Evolutionary conservation across 306 rosid genomes (phyloP), one percentile per base, ranked within the genome.

Genomic region (Quercus robur): DNA sequence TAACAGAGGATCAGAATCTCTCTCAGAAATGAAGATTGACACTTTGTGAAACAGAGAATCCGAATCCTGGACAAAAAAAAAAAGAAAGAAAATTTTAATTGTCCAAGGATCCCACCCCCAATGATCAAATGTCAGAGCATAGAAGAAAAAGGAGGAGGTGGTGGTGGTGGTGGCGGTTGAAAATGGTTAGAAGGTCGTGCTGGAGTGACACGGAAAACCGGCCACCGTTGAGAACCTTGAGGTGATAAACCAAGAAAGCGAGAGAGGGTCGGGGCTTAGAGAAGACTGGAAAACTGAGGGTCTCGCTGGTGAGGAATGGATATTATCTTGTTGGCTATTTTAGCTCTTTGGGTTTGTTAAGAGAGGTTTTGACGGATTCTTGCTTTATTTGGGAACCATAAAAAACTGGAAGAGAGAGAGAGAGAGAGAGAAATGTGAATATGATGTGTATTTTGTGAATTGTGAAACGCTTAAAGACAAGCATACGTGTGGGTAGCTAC

Each of bases 401-500:
- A 5, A 55, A 14, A 15, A 6, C 18, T 35, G 68, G 25, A 5
- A 31, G n/a, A 28, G n/a, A 64, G 9, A 19, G 44, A 69, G 70
- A 59, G 70, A 75, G 56, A 6, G 44, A 14, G 6, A 33, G 38
- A 31, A 7, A 38, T 38, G 46, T 38, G 44, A 13, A 51, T 3
- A 23, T 21, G 15, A 38, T 46, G 26, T 44, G 18, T 46, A 54
- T 9, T 55, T 55, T 25, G 33, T 28, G 46, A 41, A 41, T 41
- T 41, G 46, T 41, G 73, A 49, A 30, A 33, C 78, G 38, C 73
- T 64, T 14, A 17, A 20, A 18, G 78, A 74, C 75, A 66, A 80
- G 57, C 9, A 66, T 35, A 74, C 78, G 83, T 80, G 83, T 33
- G 83, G 68, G 28, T 69, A 9, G 23, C 31, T 10, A 23, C 14